These are phyloP conservation scores for Lipomyces kockii DNA, from an alignment of 805 yeast species.

Conservation along the genomic window DNA sequence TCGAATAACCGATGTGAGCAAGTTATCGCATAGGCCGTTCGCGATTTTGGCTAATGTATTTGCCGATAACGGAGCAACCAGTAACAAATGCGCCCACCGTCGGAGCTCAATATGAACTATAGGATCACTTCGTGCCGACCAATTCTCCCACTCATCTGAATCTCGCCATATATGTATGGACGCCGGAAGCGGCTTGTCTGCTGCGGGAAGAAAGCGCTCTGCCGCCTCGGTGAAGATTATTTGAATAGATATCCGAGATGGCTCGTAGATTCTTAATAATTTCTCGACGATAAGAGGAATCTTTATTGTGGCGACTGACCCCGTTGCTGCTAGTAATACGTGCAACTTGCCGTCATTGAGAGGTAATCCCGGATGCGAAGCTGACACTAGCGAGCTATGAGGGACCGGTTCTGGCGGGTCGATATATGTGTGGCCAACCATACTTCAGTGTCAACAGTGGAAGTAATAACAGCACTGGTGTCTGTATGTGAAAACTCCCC, in stretches of 20 bases:
- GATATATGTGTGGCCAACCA: background rate
- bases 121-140: conserved; percentile 82
- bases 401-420: conserved; percentile 1
- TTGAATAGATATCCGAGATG: conserved; percentile 76
- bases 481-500: background rate
- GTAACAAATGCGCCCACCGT: conserved; percentile 93
- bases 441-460: background rate
- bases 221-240: conserved; percentile 85
- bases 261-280: conserved; percentile 77
- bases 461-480: background rate
- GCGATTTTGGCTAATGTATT: conserved; percentile 89
- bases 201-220: conserved; percentile 64
- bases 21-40: conserved; percentile 88
- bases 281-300: conserved; percentile 88
- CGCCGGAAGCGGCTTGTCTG: conserved; percentile 54
- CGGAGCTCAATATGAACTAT: conserved; percentile 92
- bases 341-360: conserved; percentile 83
- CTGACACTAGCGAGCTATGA: conserved; percentile 9
- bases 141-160: conserved; percentile 90
- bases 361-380: conserved; percentile 29
- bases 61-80: conserved; percentile 94
- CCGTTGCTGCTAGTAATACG: conserved; percentile 89
- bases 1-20: conserved; percentile 84
- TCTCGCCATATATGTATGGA: conserved; percentile 90
- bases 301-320: conserved; percentile 95